Evolutionary conservation across 441 rosid genomes (phyloP).

Genomic region (Populus hybrid): DNA sequence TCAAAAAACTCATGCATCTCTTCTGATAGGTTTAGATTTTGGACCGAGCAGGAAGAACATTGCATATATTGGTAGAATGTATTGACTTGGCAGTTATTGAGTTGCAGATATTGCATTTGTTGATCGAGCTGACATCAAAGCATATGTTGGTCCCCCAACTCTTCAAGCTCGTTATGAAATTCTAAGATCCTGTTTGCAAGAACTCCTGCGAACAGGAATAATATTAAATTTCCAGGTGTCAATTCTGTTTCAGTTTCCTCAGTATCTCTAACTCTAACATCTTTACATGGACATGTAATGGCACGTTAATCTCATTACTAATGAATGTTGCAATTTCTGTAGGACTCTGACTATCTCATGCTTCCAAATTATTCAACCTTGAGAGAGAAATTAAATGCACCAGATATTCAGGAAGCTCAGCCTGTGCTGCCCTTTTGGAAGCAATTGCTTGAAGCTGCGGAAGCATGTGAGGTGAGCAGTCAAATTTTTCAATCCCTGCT

Average conservation of each 20-base stretch:
- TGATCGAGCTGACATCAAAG: conserved; percentile 96
- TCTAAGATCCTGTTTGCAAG: conserved; percentile 77
- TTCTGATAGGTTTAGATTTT: neutral
- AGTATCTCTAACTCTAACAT: neutral
- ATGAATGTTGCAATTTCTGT: conserved; percentile 17
- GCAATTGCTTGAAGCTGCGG: conserved; percentile 75
- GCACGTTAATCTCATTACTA: neutral
- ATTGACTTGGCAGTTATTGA: neutral
- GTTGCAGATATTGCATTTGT: conserved; percentile 92
- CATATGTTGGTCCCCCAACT: conserved; percentile 94
- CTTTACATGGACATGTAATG: neutral
- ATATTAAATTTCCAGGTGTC: conserved; percentile 60
- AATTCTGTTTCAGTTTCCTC: neutral
- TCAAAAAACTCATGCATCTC: neutral
- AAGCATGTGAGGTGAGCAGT: conserved; percentile 73
- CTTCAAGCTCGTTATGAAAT: conserved; percentile 91
- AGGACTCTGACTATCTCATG: conserved; percentile 46
- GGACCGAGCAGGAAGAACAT: neutral
- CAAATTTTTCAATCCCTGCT: conserved; percentile 3
- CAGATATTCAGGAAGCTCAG: conserved; percentile 41
- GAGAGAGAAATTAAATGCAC: conserved; percentile 48
- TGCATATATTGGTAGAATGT: neutral
- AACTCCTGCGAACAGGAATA: conserved; percentile 68
- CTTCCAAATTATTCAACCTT: conserved; percentile 64
- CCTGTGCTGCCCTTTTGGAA: conserved; percentile 31